A percentile compares a stretch with the other conserved stretches of the same genome.
Conservation (phyloP, 2,329 filamentous ascomycete genomes). For the Bipolaris zeicola region DNA sequence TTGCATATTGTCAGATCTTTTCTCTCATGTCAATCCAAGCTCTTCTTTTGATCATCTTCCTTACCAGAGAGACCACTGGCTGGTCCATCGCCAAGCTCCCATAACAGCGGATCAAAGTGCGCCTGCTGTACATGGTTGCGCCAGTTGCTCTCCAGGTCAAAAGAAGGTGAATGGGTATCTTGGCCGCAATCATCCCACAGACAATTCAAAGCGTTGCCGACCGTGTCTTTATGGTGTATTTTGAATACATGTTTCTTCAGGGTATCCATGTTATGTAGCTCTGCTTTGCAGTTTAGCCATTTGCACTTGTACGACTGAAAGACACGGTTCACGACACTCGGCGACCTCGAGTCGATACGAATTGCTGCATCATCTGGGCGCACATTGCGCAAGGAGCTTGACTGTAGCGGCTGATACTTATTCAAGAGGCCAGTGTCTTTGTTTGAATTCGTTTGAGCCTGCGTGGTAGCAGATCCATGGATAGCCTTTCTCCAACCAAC, state of each 20-base stretch:
- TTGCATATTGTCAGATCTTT: constrained; percentile 24
- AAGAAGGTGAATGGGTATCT: constrained; percentile 38
- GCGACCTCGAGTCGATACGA: constrained; percentile 38
- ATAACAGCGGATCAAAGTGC: constrained; percentile 62
- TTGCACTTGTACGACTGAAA: constrained; percentile 59
- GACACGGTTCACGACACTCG: constrained; percentile 35
- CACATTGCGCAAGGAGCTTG: constrained; percentile 36
- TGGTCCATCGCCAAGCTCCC: constrained; percentile 65
- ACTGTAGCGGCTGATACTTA: constrained; percentile 25
- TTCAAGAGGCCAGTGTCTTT: constrained; percentile 15
- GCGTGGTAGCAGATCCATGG: constrained; percentile 47
- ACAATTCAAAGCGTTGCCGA: constrained; percentile 50
- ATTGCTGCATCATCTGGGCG: constrained; percentile 25
- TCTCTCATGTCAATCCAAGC: constrained; percentile 11
- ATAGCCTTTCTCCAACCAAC: constrained; percentile 57
- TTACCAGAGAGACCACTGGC: constrained; percentile 62
- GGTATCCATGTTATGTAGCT: constrained; percentile 66
- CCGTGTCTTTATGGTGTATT: constrained; percentile 54
- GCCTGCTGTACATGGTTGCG: constrained; percentile 57
- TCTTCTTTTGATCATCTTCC: constrained; percentile 34
- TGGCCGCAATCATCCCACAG: constrained; percentile 53
- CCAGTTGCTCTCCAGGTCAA: constrained; percentile 52
- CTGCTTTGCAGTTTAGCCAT: constrained; percentile 62
- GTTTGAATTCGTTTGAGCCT: constrained; percentile 31
- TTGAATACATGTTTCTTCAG: constrained; percentile 65